A percentile compares a stretch with the other conserved stretches of the same genome.
phyloP scores from a whole-genome alignment of 2,329 filamentous ascomycete genomes.

The Claviceps sp. region DNA sequence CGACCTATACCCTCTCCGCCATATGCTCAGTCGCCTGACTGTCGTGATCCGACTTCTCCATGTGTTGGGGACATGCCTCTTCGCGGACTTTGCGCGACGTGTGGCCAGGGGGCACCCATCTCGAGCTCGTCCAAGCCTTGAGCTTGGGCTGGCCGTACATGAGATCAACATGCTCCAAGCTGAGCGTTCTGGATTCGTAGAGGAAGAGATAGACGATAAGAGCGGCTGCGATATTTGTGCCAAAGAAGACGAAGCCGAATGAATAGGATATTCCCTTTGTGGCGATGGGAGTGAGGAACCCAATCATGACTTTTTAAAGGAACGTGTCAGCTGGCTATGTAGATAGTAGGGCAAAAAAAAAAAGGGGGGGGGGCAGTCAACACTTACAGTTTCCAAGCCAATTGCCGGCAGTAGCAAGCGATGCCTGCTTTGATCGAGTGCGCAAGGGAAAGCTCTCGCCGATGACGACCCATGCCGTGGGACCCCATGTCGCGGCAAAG shows the following conservation, averaged over 20 bases:
- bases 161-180: constrained; percentile 58
- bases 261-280: constrained; percentile 44
- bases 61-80: constrained; percentile 7
- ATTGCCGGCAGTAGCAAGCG: constrained; percentile 39
- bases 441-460: constrained; percentile 51
- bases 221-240: constrained; percentile 44
- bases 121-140: constrained; percentile 46
- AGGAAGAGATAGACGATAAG: constrained; percentile 56
- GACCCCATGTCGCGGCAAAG: constrained; percentile 58
- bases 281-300: constrained; percentile 57
- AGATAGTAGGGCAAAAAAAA: too few relatives aligned
- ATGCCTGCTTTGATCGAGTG: constrained; percentile 40
- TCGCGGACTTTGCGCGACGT: constrained; percentile 25
- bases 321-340: too few relatives aligned
- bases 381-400: constrained; percentile 44
- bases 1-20: background rate
- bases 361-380: too few relatives aligned
- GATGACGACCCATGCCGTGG: constrained; percentile 54
- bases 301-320: constrained; percentile 36
- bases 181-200: constrained; percentile 49
- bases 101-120: constrained; percentile 37
- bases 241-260: constrained; percentile 54
- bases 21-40: constrained; percentile 4
- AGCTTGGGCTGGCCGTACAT: constrained; percentile 50
- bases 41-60: constrained; percentile 7